phyloP scores from a whole-genome alignment of 371 early-diverging fungal genomes.

The Lichtheimia corymbifera region DNA sequence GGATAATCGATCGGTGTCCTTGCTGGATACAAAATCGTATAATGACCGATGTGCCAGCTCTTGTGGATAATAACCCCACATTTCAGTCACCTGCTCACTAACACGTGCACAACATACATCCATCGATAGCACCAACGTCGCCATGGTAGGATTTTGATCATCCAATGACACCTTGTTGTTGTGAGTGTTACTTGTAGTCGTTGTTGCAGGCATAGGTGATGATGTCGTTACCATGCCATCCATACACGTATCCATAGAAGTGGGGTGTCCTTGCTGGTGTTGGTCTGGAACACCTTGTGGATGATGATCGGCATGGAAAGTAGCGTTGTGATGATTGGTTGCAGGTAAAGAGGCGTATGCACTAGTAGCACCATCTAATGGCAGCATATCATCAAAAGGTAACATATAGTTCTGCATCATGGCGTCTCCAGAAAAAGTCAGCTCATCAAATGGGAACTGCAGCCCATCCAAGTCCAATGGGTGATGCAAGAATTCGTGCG shows the following conservation, averaged over 20 bases:
- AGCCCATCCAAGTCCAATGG: not conserved
- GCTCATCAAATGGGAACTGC: not conserved
- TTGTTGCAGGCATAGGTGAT: not conserved
- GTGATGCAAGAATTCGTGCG: too few relatives aligned
- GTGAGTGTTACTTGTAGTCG: not conserved
- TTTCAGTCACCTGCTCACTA: slow-evolving; percentile 46
- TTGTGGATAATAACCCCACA: slow-evolving; percentile 55
- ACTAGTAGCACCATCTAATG: too few relatives aligned
- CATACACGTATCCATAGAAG: not conserved
- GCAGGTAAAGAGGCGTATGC: too few relatives aligned
- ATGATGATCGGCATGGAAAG: not conserved
- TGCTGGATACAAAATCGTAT: slow-evolving; percentile 43
- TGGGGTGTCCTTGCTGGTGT: not conserved
- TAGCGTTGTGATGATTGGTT: too few relatives aligned
- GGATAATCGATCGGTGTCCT: slow-evolving; percentile 42
- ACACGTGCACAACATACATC: slow-evolving; percentile 55
- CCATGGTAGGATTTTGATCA: not conserved
- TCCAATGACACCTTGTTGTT: not conserved
- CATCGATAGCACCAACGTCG: slow-evolving; percentile 41
- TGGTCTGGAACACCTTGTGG: not conserved
- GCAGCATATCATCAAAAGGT: too few relatives aligned
- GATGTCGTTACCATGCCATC: not conserved
- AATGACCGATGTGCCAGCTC: slow-evolving; percentile 54
- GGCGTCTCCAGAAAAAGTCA: not conserved
- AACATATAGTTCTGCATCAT: not conserved